Evolutionary conservation across 1,284 basidiomycete genomes (phyloP), one percentile per base, ranked within the genome.

Genomic region (Amanita bisporigera): DNA sequence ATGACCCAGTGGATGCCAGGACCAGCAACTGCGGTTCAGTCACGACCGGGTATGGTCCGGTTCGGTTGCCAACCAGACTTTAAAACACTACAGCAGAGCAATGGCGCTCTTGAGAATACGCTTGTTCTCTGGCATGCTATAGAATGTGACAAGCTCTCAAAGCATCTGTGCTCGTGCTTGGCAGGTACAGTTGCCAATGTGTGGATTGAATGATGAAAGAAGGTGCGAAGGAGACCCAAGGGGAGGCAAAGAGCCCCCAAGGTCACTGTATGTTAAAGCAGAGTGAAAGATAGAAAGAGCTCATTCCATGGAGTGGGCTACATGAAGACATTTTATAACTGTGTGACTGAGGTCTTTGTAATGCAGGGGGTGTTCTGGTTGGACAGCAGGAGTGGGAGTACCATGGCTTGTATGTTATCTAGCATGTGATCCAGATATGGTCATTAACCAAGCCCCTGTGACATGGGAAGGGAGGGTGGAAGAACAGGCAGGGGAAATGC

Each of bases 51-150:
- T n/a, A n/a, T n/a, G n/a, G n/a, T n/a, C n/a, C n/a, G n/a, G n/a
- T n/a, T n/a, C n/a, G n/a, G n/a, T n/a, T n/a, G n/a, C n/a, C n/a
- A n/a, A n/a, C n/a, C n/a, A n/a, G n/a, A n/a, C n/a, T n/a, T n/a
- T n/a, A n/a, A n/a, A n/a, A n/a, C n/a, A n/a, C n/a, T n/a, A n/a
- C n/a, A n/a, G n/a, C n/a, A 38, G 14, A 4, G 14, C 6, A 38
- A 38, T 38, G 36, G 14, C 36, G 12, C 36, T 14, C 14, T 14
- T 38, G 15, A 38, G 36, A 15, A 38, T 38, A 15, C 36, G 12
- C 36, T 38, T 15, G 66, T 4, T 71, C 76, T 36, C 75, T 71
- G n/a, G 71, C 70, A 6, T 33, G 75, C 6, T 71, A 75, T 52
- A 45, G 63, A 7, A 64, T 2, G 17, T 2, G 19, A 47, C 10